A percentile compares a stretch with the other conserved stretches of the same genome.
phyloP scores from a whole-genome alignment of 495 filamentous ascomycete genomes.

The Penicillium angulare region DNA sequence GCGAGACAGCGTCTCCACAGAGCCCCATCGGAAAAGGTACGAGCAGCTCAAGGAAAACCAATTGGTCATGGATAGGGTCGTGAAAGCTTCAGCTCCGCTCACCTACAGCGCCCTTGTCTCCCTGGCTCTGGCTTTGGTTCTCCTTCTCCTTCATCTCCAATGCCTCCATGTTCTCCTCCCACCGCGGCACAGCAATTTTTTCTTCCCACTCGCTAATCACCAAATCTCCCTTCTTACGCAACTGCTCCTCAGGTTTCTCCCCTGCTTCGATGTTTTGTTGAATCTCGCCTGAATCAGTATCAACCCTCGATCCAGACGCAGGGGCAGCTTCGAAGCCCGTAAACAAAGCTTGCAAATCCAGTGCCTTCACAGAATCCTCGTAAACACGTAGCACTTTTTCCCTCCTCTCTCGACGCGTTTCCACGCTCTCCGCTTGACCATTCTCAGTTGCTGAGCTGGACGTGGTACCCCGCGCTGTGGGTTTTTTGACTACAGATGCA shows the following conservation, averaged over 20 bases:
- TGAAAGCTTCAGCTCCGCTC: conserved; percentile 16
- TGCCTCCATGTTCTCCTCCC: conserved; percentile 47
- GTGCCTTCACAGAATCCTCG: conserved; percentile 54
- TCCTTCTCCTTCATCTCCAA: conserved; percentile 36
- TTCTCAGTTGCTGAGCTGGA: conserved; percentile 2
- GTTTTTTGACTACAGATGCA: conserved; percentile 30
- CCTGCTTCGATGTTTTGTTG: conserved; percentile 16
- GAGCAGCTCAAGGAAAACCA: background rate
- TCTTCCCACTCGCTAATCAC: conserved; percentile 51
- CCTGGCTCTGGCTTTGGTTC: background rate
- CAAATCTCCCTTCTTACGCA: conserved; percentile 30
- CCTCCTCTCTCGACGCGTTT: conserved; percentile 22
- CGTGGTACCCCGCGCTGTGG: conserved; percentile 11
- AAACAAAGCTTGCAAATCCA: conserved; percentile 64
- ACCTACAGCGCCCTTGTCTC: conserved; percentile 7
- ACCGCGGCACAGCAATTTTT: conserved; percentile 40
- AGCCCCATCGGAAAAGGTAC: background rate
- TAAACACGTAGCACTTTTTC: conserved; percentile 43
- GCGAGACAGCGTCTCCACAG: background rate
- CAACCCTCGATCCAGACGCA: background rate
- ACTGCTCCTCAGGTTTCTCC: conserved; percentile 26
- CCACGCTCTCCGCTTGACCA: conserved; percentile 9
- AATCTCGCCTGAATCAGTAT: conserved; percentile 14
- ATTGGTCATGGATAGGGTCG: background rate
- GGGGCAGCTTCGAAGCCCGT: conserved; percentile 38